These are phyloP conservation scores for barrel medic (Medicago truncatula) DNA, from an alignment of 306 rosid species.

Conservation along the genomic window DNA sequence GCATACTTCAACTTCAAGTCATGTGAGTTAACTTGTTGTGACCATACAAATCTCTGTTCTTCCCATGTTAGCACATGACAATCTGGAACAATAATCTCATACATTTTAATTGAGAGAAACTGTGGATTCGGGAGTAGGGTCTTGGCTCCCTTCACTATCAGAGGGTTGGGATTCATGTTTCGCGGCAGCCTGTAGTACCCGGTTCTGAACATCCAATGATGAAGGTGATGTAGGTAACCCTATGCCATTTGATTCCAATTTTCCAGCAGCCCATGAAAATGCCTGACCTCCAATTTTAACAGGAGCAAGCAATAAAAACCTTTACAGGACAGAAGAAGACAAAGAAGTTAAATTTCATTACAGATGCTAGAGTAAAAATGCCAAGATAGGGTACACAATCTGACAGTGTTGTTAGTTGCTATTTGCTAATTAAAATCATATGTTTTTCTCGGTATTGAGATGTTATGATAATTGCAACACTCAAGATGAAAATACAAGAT, in stretches of 20 bases:
- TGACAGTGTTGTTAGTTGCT: not conserved
- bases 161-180: conserved; percentile 95
- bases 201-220: conserved; percentile 83
- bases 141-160: conserved; percentile 63
- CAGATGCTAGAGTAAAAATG: conserved; percentile 6
- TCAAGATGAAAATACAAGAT: conserved; percentile 25
- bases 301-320: conserved; percentile 74
- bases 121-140: conserved; percentile 55
- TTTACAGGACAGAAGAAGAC: conserved; percentile 44
- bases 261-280: conserved; percentile 89
- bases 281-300: conserved; percentile 75
- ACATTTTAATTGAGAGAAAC: conserved; percentile 59
- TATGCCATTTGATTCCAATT: conserved; percentile 73
- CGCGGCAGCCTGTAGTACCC: conserved; percentile 97
- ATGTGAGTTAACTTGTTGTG: conserved; percentile 39
- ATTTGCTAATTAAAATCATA: conserved; percentile 2
- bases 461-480: not conserved
- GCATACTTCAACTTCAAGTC: conserved; percentile 37
- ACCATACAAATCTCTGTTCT: conserved; percentile 34
- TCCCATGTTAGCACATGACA: conserved; percentile 45
- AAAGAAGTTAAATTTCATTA: conserved; percentile 14
- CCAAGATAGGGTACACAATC: conserved; percentile 26
- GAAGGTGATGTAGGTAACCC: conserved; percentile 96
- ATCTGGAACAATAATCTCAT: conserved; percentile 56
- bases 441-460: not conserved